Conservation (phyloP, 2,329 filamentous ascomycete species). For the Penicillium sp. region DNA sequence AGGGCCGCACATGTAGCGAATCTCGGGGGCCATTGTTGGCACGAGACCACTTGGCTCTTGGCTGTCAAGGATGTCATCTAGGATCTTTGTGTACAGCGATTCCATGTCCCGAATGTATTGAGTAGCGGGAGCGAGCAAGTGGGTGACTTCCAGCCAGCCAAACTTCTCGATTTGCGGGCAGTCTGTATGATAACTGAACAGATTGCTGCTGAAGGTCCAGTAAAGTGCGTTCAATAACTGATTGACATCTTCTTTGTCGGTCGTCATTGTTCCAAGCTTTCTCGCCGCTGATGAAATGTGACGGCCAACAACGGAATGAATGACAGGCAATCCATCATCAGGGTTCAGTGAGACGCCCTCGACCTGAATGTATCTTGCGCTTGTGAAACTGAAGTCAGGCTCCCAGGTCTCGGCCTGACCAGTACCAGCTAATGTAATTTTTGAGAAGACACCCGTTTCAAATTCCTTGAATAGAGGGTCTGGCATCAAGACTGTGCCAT, state of each 20-base stretch:
- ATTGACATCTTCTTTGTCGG: conserved; percentile 26
- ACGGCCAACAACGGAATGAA: conserved; percentile 20
- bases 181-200: conserved; percentile 52
- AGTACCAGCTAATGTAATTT: conserved; percentile 19
- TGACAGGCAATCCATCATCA: conserved; percentile 10
- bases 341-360: conserved; percentile 20
- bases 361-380: conserved; percentile 26
- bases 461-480: conserved; percentile 28
- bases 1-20: conserved; percentile 53
- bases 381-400: conserved; percentile 28
- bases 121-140: conserved; percentile 47
- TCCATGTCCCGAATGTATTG: conserved; percentile 53
- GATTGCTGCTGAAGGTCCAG: conserved; percentile 48
- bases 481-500: conserved; percentile 25
- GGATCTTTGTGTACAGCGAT: conserved; percentile 49
- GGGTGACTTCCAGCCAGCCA: conserved; percentile 52
- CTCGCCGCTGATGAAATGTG: conserved; percentile 25
- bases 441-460: conserved; percentile 24
- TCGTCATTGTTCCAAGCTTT: conserved; percentile 22
- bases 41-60: conserved; percentile 49
- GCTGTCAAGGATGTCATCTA: conserved; percentile 50
- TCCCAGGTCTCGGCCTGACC: conserved; percentile 21
- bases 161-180: conserved; percentile 53
- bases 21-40: conserved; percentile 51
- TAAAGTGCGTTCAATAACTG: conserved; percentile 41